A percentile compares a stretch with the other conserved stretches of the same genome.
Conservation (phyloP, 345 rosid genomes). For the Cochlearia excelsa region DNA sequence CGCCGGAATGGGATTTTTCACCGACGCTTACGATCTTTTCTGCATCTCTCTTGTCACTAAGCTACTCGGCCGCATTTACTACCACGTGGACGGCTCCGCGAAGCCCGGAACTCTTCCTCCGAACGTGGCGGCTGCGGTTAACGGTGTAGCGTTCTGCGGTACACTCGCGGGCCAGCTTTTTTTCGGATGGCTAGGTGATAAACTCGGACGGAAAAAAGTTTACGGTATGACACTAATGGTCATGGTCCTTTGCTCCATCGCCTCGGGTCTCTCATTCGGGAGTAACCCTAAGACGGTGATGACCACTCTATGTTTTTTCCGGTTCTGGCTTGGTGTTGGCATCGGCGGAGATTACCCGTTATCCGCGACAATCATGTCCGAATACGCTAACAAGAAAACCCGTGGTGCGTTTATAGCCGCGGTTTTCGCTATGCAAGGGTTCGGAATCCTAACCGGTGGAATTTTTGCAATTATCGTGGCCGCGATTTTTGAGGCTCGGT, state of each 20-base stretch:
- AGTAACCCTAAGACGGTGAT: slow-evolving; percentile 44
- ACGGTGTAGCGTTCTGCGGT: slow-evolving; percentile 72
- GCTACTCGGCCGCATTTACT: slow-evolving; percentile 72
- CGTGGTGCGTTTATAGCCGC: slow-evolving; percentile 88
- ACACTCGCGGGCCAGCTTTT: slow-evolving; percentile 32
- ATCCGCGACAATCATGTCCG: slow-evolving; percentile 83
- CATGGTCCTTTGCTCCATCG: slow-evolving; percentile 64
- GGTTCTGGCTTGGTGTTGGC: slow-evolving; percentile 87
- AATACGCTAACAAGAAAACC: slow-evolving; percentile 54
- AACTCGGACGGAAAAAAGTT: slow-evolving; percentile 67
- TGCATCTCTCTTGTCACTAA: slow-evolving; percentile 80
- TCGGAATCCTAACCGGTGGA: slow-evolving; percentile 76
- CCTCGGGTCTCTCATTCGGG: slow-evolving; percentile 70
- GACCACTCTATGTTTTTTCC: slow-evolving; percentile 69
- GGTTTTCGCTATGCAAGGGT: slow-evolving; percentile 94
- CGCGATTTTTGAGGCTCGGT: slow-evolving; percentile 48
- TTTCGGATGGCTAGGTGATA: slow-evolving; percentile 87
- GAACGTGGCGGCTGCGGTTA: slow-evolving; percentile 68
- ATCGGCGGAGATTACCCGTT: slow-evolving; percentile 83
- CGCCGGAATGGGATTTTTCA: slow-evolving; percentile 87
- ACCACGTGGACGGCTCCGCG: slow-evolving; percentile 53
- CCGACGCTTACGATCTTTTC: slow-evolving; percentile 79
- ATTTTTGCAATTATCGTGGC: slow-evolving; percentile 58
- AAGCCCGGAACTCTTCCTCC: slow-evolving; percentile 71
- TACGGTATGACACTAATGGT: slow-evolving; percentile 75